Evolutionary conservation across 345 rosid species (phyloP), one percentile per base, ranked within the genome.

Genomic region (Gossypium longicalyx): DNA sequence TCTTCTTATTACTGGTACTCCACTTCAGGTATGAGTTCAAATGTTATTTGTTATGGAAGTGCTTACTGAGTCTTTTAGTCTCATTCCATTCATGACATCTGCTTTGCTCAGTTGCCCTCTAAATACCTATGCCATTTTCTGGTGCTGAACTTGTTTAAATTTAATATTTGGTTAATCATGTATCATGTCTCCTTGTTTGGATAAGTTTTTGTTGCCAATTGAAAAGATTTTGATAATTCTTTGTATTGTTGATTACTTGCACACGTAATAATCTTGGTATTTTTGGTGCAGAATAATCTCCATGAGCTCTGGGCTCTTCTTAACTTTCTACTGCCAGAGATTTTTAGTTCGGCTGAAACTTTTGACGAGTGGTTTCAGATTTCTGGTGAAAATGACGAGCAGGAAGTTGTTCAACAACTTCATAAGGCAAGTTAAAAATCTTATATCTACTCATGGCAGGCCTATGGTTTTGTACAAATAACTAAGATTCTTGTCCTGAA

Each of bases 301-400:
- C 98, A 95, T 78, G 99, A 95, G 74, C 82, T 95, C 66, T 95
- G 98, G 99, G 85, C 98, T 77, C 99, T 95, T 80, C 97, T 95
- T 66, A 95, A 95, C 87, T 95, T 95, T 74, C 77, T 93, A 72
- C 86, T 95, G 52, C 98, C 97, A 0, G 98, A 95, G 88, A 94
- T 95, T 61, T 95, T 95, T 84, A 93, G 94, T 87, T 95, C 97
- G 10, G 96, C 99, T 64, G 98, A 95, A 83, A 93, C 97, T 82
- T 95, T 95, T 88, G 99, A 95, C 76, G 98, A 95, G 79, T 95
- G 99, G 99, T 95, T 95, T 81, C 99, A 95, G 87, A 95, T 95
- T 77, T 95, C 99, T 83, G 98, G 97, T 75, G 98, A 93, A 64
- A 93, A 88, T 84, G 98, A 93, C 63, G 94, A 93, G 90, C 99